Conservation (phyloP, 176 grass and related monocot genomes). For the Eragrostis curvula region DNA sequence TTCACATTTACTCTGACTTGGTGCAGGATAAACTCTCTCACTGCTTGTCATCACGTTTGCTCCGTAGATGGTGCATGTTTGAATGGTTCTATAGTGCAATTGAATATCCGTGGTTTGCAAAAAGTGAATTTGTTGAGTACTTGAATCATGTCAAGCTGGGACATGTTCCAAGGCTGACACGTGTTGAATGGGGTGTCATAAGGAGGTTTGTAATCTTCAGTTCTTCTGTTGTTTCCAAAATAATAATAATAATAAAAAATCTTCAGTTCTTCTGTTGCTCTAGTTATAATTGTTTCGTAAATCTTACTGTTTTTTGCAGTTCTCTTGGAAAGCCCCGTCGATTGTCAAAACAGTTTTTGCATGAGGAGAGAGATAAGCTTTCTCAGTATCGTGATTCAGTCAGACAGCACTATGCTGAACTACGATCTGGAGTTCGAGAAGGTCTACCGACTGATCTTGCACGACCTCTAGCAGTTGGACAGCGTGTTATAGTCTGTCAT, state of each 20-base stretch:
- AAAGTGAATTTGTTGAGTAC: constrained; percentile 97
- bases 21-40: constrained; percentile 79
- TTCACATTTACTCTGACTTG: constrained; percentile 40
- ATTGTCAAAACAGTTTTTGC: constrained; percentile 82
- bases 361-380: constrained; percentile 92
- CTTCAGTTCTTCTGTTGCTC: constrained; percentile 23
- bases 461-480: constrained; percentile 83
- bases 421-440: constrained; percentile 79
- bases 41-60: constrained; percentile 83
- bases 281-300: constrained; percentile 33
- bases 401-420: constrained; percentile 84
- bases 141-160: constrained; percentile 94
- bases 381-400: constrained; percentile 88
- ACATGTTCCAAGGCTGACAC: constrained; percentile 88
- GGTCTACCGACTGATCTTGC: constrained; percentile 91
- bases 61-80: constrained; percentile 91
- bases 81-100: constrained; percentile 99
- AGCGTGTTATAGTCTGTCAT: constrained; percentile 88
- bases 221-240: not conserved
- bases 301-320: constrained; percentile 56
- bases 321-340: constrained; percentile 98
- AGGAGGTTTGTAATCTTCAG: constrained; percentile 63
- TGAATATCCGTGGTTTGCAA: constrained; percentile 96
- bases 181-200: constrained; percentile 96
- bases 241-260: too few species aligned